Conservation (phyloP, 1,284 basidiomycete species). For the Thecaphora frezii region DNA sequence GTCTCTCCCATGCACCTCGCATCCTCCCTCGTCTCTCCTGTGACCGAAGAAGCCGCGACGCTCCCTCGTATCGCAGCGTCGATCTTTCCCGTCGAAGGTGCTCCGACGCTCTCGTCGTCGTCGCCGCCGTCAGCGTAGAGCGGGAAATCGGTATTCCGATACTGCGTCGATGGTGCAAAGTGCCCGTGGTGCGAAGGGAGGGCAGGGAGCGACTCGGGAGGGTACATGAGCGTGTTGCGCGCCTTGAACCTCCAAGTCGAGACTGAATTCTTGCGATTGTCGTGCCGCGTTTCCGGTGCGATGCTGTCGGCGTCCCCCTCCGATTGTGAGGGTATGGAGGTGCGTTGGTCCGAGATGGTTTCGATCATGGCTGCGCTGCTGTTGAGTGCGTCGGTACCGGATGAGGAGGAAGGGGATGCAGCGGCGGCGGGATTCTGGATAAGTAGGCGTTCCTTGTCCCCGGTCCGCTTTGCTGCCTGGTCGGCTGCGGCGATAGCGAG, state of each 20-base stretch:
- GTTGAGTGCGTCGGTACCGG: too few relatives aligned
- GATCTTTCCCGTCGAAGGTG: slow-evolving; percentile 45
- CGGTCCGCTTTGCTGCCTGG: slow-evolving; percentile 3
- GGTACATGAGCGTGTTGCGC: slow-evolving; percentile 46
- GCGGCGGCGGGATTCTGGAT: neutral
- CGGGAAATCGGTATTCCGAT: slow-evolving; percentile 5
- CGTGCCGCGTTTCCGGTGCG: slow-evolving; percentile 13
- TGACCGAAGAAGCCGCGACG: slow-evolving; percentile 1
- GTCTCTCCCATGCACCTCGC: slow-evolving; percentile 1
- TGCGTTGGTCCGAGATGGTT: too few relatives aligned
- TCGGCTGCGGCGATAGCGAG: slow-evolving; percentile 24
- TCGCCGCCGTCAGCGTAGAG: slow-evolving; percentile 6
- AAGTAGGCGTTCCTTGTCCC: neutral
- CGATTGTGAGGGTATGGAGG: neutral
- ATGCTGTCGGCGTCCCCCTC: slow-evolving; percentile 16
- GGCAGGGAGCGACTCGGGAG: slow-evolving; percentile 27
- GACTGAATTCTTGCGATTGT: slow-evolving; percentile 3
- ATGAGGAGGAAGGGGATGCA: too few relatives aligned
- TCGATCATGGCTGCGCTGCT: too few relatives aligned
- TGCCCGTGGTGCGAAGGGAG: neutral
- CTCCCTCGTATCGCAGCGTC: slow-evolving; percentile 46
- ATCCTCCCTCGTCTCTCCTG: neutral
- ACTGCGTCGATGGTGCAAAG: neutral
- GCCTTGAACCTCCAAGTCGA: slow-evolving; percentile 29
- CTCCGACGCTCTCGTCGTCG: slow-evolving; percentile 11